phyloP scores from a whole-genome alignment of 495 filamentous ascomycete species.

The Penicillium egyptiacum region DNA sequence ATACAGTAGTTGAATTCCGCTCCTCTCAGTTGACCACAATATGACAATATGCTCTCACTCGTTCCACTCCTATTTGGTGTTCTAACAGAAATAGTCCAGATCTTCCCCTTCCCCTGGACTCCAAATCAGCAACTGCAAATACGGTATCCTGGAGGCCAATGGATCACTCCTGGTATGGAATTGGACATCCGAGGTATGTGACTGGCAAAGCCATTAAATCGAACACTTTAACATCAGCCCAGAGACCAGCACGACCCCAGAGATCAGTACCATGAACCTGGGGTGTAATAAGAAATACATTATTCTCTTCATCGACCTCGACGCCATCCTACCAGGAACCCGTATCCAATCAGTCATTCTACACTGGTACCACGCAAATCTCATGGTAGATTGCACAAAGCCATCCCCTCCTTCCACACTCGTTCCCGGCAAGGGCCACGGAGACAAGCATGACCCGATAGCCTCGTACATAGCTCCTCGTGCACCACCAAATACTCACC shows the following conservation, averaged over 20 bases:
- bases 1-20: not conserved
- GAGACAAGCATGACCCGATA: not conserved
- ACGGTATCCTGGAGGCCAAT: conserved; percentile 13
- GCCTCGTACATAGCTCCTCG: conserved; percentile 39
- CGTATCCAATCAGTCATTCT: conserved; percentile 29
- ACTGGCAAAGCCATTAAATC: not conserved
- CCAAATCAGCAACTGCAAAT: conserved; percentile 12
- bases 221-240: conserved; percentile 15
- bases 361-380: conserved; percentile 41
- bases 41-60: not conserved
- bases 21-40: not conserved
- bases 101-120: conserved; percentile 2
- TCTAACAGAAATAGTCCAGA: not conserved
- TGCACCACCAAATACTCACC: conserved; percentile 32
- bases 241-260: conserved; percentile 20
- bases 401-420: not conserved
- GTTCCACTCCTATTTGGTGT: not conserved
- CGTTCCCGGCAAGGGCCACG: not conserved
- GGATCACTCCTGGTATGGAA: conserved; percentile 18
- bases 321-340: conserved; percentile 31
- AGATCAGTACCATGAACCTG: conserved; percentile 22
- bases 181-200: conserved; percentile 15
- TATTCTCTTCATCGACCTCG: conserved; percentile 39
- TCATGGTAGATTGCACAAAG: conserved; percentile 16
- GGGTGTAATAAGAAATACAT: conserved; percentile 22